Evolutionary conservation across 306 rosid species (phyloP), one percentile per base, ranked within the genome.

Genomic region (Cicer cuneatum): DNA sequence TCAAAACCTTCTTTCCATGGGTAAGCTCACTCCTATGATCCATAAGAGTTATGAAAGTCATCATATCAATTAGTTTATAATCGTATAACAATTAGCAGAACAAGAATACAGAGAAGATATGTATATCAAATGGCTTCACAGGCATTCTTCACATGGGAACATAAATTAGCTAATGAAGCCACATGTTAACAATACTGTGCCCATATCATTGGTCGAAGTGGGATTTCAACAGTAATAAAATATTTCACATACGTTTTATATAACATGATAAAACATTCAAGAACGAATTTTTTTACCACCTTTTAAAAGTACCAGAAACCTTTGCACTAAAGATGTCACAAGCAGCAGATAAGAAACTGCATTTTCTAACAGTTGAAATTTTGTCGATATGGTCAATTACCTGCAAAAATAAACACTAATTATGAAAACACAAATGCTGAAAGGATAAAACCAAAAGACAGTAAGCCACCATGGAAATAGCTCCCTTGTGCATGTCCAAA

Each of bases 281-380:
- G 70, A 13, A 46, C 38, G 41, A 78, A 71, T 59, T 13, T 56
- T 15, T 21, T 19, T 38, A 69, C 82, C 13, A 68, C 98, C 97
- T 94, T 81, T 86, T 91, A 70, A 88, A 88, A 84, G 92, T 88
- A 71, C 98, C 98, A 37, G 98, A 94, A 84, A 94, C 45, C 90
- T 94, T 94, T 65, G 96, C 92, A 69, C 70, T 75, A 75, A 94
- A 90, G 82, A 94, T 88, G 80, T 91, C 98, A 39, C 79, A 2
- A 5, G 98, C 95, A 79, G 96, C 91, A 67, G 85, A 80, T 72
- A 94, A 58, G 83, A 90, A 90, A 80, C 89, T 85, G 78, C 94
- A 90, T 81, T 85, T 87, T 89, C 96, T 89, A 54, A 81, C 73
- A 6, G 90, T 85, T 39, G 93, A 87, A 75, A 94, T 78, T 87